Evolutionary conservation across 768 basidiomycete species (phyloP).

Genomic region (Amanita phalloides): DNA sequence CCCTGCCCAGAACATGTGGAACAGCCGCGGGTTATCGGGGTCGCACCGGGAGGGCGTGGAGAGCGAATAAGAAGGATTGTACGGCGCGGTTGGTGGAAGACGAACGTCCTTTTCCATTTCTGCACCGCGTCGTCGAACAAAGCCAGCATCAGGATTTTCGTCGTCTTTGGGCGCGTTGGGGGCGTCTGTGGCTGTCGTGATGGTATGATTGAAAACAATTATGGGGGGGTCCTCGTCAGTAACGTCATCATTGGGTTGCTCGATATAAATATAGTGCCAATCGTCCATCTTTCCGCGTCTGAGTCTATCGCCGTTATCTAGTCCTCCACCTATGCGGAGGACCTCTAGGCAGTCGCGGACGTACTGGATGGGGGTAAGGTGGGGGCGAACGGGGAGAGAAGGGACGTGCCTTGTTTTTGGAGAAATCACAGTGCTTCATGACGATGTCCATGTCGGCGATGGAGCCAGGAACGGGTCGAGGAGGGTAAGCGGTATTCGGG

Average conservation of each 20-base stretch:
- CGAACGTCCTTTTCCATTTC: slow-evolving; percentile 46
- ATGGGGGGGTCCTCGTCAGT: slow-evolving; percentile 10
- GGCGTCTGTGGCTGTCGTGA: slow-evolving; percentile 3
- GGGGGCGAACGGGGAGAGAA: neutral
- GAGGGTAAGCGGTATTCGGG: slow-evolving; percentile 67
- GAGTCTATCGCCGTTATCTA: slow-evolving; percentile 67
- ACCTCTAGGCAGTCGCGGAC: slow-evolving; percentile 95
- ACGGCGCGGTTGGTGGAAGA: slow-evolving; percentile 36
- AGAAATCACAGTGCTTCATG: slow-evolving; percentile 81
- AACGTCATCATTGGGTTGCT: slow-evolving; percentile 25
- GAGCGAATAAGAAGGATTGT: slow-evolving; percentile 30
- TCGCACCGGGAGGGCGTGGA: slow-evolving; percentile 45
- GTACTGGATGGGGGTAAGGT: slow-evolving; percentile 37
- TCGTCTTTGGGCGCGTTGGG: neutral
- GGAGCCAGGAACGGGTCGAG: slow-evolving; percentile 71
- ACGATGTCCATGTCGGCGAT: slow-evolving; percentile 85
- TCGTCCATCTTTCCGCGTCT: slow-evolving; percentile 63
- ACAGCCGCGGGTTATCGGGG: slow-evolving; percentile 66
- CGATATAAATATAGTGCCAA: slow-evolving; percentile 77
- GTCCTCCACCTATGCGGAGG: slow-evolving; percentile 71
- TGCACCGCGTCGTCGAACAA: slow-evolving; percentile 44
- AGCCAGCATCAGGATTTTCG: slow-evolving; percentile 39
- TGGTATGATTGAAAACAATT: slow-evolving; percentile 1
- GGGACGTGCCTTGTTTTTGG: slow-evolving; percentile 46
- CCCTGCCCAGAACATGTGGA: slow-evolving; percentile 97